Evolutionary conservation across 164 flowering plant genomes (phyloP).

Genomic region (Malania oleifera): DNA sequence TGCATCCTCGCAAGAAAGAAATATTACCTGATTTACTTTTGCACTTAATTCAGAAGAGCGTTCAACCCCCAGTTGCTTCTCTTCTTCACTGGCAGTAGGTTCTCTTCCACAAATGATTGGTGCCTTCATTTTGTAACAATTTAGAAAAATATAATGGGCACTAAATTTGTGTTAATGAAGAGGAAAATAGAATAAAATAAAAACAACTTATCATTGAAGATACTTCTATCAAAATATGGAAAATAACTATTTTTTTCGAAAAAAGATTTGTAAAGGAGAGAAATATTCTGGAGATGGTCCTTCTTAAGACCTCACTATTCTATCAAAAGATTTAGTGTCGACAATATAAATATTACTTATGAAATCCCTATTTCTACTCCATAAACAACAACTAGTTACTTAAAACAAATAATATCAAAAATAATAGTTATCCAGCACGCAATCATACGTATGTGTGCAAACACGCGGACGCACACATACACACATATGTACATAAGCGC

Average conservation of each 20-base stretch:
- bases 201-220: background rate
- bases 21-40: slow-evolving; percentile 88
- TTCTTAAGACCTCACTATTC: no score
- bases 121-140: slow-evolving; percentile 27
- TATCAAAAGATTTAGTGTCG: no score
- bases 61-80: slow-evolving; percentile 62
- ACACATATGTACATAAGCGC: no score
- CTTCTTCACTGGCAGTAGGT: slow-evolving; percentile 77
- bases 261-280: background rate
- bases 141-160: background rate
- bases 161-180: background rate
- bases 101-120: slow-evolving; percentile 95
- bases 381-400: background rate
- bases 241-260: no score
- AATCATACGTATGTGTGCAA: no score
- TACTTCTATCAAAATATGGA: no score
- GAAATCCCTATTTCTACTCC: background rate
- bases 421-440: no score
- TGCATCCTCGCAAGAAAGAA: slow-evolving; percentile 2
- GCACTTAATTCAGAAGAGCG: slow-evolving; percentile 84
- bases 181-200: background rate
- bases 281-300: background rate
- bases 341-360: no score
- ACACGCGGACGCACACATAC: no score
- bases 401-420: no score